Evolutionary conservation across 176 grass and related monocot genomes (phyloP), one percentile per base, ranked within the genome.

Genomic region (Pontederia paniculata): DNA sequence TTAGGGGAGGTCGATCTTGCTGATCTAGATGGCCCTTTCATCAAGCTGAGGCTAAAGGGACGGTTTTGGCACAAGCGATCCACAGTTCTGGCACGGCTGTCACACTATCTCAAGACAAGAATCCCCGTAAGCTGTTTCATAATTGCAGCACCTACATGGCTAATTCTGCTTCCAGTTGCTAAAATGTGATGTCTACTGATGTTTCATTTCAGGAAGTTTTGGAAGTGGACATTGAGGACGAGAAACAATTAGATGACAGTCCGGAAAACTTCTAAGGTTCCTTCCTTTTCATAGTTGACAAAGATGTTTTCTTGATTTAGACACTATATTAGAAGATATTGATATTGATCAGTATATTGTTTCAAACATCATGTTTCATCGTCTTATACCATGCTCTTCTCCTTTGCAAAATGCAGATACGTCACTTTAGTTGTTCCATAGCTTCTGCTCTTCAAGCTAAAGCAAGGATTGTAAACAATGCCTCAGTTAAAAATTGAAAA

Each of bases 181-280:
- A 31, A 22, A 3, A 70, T 47, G 17, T 47, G 54, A n/a, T 21
- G 9, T 20, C 23, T 57, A 23, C 10, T 52, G 67, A 55, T 7
- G n/a, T 59, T 78, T 51, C 23, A 12, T 0, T 12, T 72, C 28
- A 91, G 93, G 93, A 91, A 80, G 88, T 91, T 21, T 72, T 97
- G 54, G 86, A 97, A 48, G 86, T 97, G 57, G 83, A 97, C 46
- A 90, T 90, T 69, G 91, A 98, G 60, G 93, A 91, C 21, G 86
- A 98, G 74, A 83, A 81, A 21, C 83, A 90, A 60, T 23, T 97
- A 12, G 82, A 96, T 61, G 90, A 96, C 60, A 89, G 85, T 22
- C 90, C 85, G 0, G 79, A 71, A 7, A 88, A 88, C 23, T 96
- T 86, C 65, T 96, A 67, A 86, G 74, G 79, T 78, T 54, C 9